Base-by-base conservation (phyloP, 2,329 filamentous ascomycete genomes). In the Aureobasidium lini region DNA sequence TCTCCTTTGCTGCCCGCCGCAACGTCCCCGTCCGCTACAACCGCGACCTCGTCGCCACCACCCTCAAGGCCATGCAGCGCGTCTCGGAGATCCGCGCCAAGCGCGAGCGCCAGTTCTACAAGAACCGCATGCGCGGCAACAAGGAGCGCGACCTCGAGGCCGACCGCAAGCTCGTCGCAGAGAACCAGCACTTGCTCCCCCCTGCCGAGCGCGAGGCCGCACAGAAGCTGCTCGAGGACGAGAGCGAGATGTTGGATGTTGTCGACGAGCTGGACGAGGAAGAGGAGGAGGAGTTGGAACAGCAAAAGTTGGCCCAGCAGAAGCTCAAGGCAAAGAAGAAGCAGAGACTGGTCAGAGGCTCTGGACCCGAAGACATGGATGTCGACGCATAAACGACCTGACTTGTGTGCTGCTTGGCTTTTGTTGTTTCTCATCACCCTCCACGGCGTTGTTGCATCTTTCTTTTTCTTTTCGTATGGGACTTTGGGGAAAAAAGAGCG, bases 11-110 rank as follows among this genome's bases (percentile, higher is more conserved):
- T 63, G 89, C 90, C 66, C 88, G 90, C 71, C 89, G 94, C 79
- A 96, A 99, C 80, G 84, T 95, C 34, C 94, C 94, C 65, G 85
- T 95, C 63, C 90, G 93, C 72, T 99, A 99, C 84, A 90, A 96
- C 83, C 87, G 94, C 75, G 90, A 95, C 67, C 84, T 96, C 64
- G 85, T 96, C 64, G 82, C 84, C 67, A 90, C 88, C 70, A 97
- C 94, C 15, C 81, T 97, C 75, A 85, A 88, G 72, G 93, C 92
- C 66, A 99, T 99, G 91, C 82, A 90, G 76, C 84, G 93, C 64
- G 87, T 97, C 68, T 80, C 84, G 68, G 92, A 96, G 80, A 93
- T 97, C 75, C 82, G 91, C 58, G 76, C 84, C 61, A 84, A 86
- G 71, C 84, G 94, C 71, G 93, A 97, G 81, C 84, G 90, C 67